phyloP scores from a whole-genome alignment of 2,329 filamentous ascomycete species.

The Dactylellina drechsleri region DNA sequence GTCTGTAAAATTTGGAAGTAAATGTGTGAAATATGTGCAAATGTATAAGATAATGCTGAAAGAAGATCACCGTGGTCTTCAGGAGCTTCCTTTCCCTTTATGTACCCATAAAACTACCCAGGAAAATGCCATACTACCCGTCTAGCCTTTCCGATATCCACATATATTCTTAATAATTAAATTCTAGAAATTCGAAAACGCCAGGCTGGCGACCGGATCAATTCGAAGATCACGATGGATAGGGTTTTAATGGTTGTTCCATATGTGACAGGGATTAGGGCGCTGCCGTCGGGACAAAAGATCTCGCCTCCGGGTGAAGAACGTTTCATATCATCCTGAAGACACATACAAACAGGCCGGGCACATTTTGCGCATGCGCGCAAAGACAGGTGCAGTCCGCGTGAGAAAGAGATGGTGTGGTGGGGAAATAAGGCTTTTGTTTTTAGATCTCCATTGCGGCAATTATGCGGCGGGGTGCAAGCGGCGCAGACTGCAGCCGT shows the following conservation, averaged over 20 bases:
- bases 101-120: constrained; percentile 25
- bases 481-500: background rate
- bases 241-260: constrained; percentile 24
- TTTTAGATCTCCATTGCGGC: constrained; percentile 1
- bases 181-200: constrained; percentile 46
- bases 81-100: constrained; percentile 14
- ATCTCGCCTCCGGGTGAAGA: constrained; percentile 54
- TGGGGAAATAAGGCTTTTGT: constrained; percentile 13
- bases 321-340: constrained; percentile 28
- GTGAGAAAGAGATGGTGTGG: constrained; percentile 10
- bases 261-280: constrained; percentile 48
- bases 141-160: background rate
- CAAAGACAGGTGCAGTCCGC: background rate
- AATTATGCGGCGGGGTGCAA: constrained; percentile 10
- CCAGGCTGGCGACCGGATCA: constrained; percentile 53
- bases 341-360: background rate
- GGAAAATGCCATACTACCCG: background rate
- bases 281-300: constrained; percentile 51
- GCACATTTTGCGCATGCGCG: no score
- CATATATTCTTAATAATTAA: constrained; percentile 20
- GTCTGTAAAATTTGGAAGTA: no score
- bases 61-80: background rate
- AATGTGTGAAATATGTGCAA: background rate
- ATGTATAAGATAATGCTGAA: constrained; percentile 6
- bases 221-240: constrained; percentile 31